Evolutionary conservation across 345 rosid species (phyloP).

Genomic region (Turritis glabra): DNA sequence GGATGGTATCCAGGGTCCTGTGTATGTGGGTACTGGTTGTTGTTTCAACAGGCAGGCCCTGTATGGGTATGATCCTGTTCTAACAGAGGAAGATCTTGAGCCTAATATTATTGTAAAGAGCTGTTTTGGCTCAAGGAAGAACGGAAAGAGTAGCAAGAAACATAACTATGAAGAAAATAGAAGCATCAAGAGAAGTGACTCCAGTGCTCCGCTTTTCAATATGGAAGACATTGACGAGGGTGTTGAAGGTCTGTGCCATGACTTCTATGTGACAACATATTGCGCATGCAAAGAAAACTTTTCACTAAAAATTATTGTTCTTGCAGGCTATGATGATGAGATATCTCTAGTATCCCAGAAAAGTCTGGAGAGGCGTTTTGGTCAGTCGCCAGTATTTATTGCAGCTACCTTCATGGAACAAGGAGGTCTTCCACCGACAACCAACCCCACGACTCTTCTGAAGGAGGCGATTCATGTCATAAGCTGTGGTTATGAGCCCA

Average conservation of each 20-base stretch:
- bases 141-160: conserved; percentile 63
- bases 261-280: neutral
- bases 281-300: neutral
- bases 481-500: conserved; percentile 97
- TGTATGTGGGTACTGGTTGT: conserved; percentile 97
- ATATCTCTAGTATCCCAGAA: conserved; percentile 84
- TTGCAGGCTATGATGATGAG: conserved; percentile 94
- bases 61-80: conserved; percentile 95
- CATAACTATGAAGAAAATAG: conserved; percentile 68
- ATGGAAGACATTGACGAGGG: conserved; percentile 96
- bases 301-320: neutral
- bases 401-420: conserved; percentile 97
- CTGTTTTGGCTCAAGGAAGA: conserved; percentile 93
- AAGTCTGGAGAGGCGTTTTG: conserved; percentile 90
- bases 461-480: conserved; percentile 98
- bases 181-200: conserved; percentile 83
- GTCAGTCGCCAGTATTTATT: conserved; percentile 95
- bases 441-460: conserved; percentile 82
- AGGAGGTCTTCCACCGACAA: conserved; percentile 92
- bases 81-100: conserved; percentile 89
- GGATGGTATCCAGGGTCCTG: conserved; percentile 98
- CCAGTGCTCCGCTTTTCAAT: conserved; percentile 81
- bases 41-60: conserved; percentile 98
- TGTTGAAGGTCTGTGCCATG: conserved; percentile 66
- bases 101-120: conserved; percentile 88